Base-by-base conservation (phyloP, 176 grass and related monocot genomes). In the Saccharum spontaneum region DNA sequence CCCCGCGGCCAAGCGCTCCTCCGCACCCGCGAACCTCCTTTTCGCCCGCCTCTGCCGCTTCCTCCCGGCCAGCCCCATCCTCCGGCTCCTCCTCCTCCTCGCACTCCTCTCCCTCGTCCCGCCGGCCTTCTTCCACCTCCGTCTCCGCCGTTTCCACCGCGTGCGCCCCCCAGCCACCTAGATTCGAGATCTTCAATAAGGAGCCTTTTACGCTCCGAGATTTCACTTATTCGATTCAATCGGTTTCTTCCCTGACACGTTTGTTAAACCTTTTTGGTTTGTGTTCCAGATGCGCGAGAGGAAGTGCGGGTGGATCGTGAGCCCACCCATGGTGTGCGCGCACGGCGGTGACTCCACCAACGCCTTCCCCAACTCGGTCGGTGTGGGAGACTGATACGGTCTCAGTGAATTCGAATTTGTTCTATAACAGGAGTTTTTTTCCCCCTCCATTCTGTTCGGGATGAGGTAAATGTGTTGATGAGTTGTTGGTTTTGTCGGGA, bases 61-160 rank as follows among this genome's bases (percentile, higher is more conserved):
- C 33, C 78, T 98, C 55, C 84, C 90, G 2, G 77, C 89, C 6
- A 95, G 87, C 84, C 83, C 62, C 11, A 79, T 87, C 76, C 75
- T 93, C 20, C 91, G 87, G 26, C 69, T 97, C 1, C 84, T 98
- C 20, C 87, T 98, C 79, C 80, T 94, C 86, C 24, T 98, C 31
- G 91, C 86, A 2, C 48, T 90, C 82, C 63, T 95, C 83, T 80
- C 93, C 72, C 86, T 98, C 81, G 5, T 79, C 3, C 77, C 96
- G 40, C 93, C 96, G 38, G 55, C 78, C 59, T 90, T 94, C 87
- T 94, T 98, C 89, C 96, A 95, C 86, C 52, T 98, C 87, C 93
- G 96, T 81, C 89, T 98, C 62, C 91, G 91, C 65, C 90, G 90
- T 28, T 82, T 93, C 89, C 86, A 98, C 40, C 87, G 89, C 77